These are phyloP conservation scores for Penicillium sp. DNA, from an alignment of 2,329 filamentous ascomycete species.

Conservation along the genomic window DNA sequence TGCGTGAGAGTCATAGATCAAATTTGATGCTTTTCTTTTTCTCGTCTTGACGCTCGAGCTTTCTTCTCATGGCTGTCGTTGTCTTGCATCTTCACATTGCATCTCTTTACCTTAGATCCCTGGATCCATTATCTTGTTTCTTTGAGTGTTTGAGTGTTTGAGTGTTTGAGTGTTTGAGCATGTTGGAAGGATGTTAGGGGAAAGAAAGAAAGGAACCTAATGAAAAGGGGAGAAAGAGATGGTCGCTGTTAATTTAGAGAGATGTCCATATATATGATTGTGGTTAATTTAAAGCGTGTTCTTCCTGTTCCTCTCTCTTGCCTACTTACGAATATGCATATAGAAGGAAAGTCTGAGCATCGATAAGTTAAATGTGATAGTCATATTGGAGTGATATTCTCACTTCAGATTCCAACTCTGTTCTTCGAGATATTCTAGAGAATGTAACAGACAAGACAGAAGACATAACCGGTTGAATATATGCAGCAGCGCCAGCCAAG, in stretches of 20 bases:
- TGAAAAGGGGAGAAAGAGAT: slow-evolving; percentile 3
- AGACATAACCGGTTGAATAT: neutral
- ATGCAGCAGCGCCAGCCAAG: neutral
- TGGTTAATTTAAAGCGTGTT: slow-evolving; percentile 7
- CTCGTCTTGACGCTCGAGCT: neutral
- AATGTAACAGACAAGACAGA: neutral
- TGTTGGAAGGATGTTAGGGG: neutral
- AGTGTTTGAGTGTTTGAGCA: neutral
- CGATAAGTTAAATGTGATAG: neutral
- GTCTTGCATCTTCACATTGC: neutral
- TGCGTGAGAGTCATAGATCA: neutral
- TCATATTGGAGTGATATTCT: neutral
- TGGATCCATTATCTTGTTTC: neutral
- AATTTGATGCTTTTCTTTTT: neutral
- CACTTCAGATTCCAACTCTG: too few species aligned
- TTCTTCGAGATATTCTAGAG: neutral
- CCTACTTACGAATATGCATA: neutral
- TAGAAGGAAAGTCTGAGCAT: neutral
- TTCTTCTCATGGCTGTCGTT: neutral
- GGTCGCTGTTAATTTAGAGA: slow-evolving; percentile 2
- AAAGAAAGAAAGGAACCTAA: neutral
- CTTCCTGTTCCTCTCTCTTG: neutral
- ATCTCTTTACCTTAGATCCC: neutral
- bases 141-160: neutral
- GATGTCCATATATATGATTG: slow-evolving; percentile 8